These are phyloP conservation scores for Phytophthora sp. DNA, from an alignment of 352 stramenopile genomes.

Conservation along the genomic window DNA sequence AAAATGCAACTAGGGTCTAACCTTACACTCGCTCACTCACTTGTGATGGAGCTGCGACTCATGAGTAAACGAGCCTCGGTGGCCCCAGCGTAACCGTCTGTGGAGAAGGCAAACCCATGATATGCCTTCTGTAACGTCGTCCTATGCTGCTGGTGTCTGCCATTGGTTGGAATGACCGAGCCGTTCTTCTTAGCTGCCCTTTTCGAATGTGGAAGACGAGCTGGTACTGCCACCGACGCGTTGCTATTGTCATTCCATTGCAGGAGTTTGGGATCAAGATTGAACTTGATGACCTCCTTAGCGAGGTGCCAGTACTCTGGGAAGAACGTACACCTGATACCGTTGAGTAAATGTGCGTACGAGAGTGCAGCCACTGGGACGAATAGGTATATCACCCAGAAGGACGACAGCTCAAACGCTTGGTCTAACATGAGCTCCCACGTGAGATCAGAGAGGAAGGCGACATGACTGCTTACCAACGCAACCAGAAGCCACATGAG, in stretches of 20 bases:
- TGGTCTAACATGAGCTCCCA: constrained; percentile 79
- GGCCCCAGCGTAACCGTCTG: constrained; percentile 57
- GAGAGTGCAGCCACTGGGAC: constrained; percentile 59
- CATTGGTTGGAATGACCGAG: constrained; percentile 48
- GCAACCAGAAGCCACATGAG: constrained; percentile 68
- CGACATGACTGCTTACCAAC: constrained; percentile 56
- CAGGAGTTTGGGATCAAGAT: constrained; percentile 58
- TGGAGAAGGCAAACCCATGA: constrained; percentile 80
- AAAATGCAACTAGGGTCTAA: constrained; percentile 7
- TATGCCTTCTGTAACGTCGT: constrained; percentile 49
- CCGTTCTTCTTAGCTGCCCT: constrained; percentile 28
- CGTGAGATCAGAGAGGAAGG: constrained; percentile 67
- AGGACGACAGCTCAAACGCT: constrained; percentile 54
- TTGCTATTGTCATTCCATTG: constrained; percentile 74
- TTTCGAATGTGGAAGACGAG: constrained; percentile 14
- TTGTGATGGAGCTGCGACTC: constrained; percentile 46
- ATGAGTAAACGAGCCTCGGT: constrained; percentile 62
- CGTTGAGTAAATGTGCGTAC: constrained; percentile 59
- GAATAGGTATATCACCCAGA: constrained; percentile 69
- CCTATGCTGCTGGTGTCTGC: constrained; percentile 21
- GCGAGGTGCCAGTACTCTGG: constrained; percentile 84
- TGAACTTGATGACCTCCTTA: constrained; percentile 78
- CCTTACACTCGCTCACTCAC: constrained; percentile 10
- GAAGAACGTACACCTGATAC: constrained; percentile 62
- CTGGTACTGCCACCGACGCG: constrained; percentile 56